A percentile compares a stretch with the other conserved stretches of the same genome.
These are phyloP conservation scores for Eragrostis nindensis DNA, from an alignment of 176 grass and related monocot species.

Conservation along the genomic window DNA sequence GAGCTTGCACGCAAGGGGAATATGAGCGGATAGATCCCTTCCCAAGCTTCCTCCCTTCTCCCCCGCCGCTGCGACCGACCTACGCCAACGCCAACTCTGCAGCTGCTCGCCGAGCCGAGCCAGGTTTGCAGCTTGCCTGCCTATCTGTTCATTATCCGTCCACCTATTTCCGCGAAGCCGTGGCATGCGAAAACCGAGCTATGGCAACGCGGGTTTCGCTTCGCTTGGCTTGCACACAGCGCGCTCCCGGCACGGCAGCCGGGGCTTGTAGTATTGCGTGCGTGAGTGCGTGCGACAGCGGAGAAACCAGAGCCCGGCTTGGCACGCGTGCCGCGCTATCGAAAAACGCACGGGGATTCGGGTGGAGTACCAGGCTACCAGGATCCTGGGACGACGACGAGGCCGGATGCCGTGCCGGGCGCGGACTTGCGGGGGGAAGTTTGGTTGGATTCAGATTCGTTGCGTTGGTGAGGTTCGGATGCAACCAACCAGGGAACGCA, in stretches of 20 bases:
- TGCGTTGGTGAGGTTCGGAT: constrained; percentile 37
- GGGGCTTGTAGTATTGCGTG: not conserved
- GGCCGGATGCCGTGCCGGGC: constrained; percentile 12
- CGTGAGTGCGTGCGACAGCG: not conserved
- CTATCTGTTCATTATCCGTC: not conserved
- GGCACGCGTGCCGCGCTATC: not conserved
- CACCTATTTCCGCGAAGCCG: not conserved
- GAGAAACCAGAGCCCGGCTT: not conserved
- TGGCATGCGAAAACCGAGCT: too few relatives aligned
- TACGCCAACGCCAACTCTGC: not conserved
- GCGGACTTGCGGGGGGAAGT: not conserved
- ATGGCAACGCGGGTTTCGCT: too few relatives aligned
- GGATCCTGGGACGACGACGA: constrained; percentile 3
- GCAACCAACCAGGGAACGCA: not conserved
- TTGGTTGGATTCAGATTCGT: constrained; percentile 28
- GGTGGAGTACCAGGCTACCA: not conserved
- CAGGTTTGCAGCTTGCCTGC: not conserved
- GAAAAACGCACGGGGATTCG: not conserved
- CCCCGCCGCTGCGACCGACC: constrained; percentile 21
- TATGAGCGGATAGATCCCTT: constrained; percentile 61
- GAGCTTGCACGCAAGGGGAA: constrained; percentile 87
- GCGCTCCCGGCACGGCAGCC: too few relatives aligned
- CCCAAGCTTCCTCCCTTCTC: constrained; percentile 27
- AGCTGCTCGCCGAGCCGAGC: not conserved
- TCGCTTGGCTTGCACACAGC: too few relatives aligned